Evolutionary conservation across 305 asterid species (phyloP), one percentile per base, ranked within the genome.

Genomic region (Coffea humblotiana): DNA sequence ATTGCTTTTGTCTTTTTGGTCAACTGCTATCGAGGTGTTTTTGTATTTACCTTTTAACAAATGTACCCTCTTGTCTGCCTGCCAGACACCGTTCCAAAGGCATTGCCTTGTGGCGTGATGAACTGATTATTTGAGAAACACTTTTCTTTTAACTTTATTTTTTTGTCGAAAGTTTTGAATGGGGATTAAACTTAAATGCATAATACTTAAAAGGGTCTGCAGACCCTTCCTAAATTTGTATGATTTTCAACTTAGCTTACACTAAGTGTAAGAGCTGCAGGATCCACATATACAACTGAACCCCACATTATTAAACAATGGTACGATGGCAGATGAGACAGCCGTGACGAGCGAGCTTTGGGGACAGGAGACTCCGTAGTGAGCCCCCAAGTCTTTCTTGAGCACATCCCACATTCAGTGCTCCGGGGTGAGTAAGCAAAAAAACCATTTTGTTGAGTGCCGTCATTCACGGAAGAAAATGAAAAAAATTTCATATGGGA

Each of bases 391-490:
- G 69, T 56, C 60, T 52, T 37, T 21, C 52, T 68, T 35, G 74
- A 66, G 25, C 40, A 45, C n/a, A 76, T 43, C 72, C 72, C 63
- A 61, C 60, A 4, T 76, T 63, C 45, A 61, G 45, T 29, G 32
- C 32, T 29, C 32, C 32, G 32, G 32, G 32, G 32, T 29, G 43
- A 68, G 35, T 56, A 21, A 74, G 19, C 48, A 74, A 32, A 2
- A 19, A 52, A 29, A 65, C 70, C 54, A 18, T 66, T 61, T 68
- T 56, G 27, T 71, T 4, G 4, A 54, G 64, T 75, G 40, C 54
- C 83, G 83, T 13, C 78, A 80, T 75, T 80, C 79, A 45, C 76
- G 83, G 83, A 56, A 23, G 37, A 60, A 27, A 25, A 48, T 13
- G 40, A 75, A 16, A 74, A 16, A 8, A 2, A 49, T 49, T 54